A percentile compares a stretch with the other conserved stretches of the same genome.
These are phyloP conservation scores for Podila horticola DNA, from an alignment of 192 early-diverging fungal species.

Conservation along the genomic window DNA sequence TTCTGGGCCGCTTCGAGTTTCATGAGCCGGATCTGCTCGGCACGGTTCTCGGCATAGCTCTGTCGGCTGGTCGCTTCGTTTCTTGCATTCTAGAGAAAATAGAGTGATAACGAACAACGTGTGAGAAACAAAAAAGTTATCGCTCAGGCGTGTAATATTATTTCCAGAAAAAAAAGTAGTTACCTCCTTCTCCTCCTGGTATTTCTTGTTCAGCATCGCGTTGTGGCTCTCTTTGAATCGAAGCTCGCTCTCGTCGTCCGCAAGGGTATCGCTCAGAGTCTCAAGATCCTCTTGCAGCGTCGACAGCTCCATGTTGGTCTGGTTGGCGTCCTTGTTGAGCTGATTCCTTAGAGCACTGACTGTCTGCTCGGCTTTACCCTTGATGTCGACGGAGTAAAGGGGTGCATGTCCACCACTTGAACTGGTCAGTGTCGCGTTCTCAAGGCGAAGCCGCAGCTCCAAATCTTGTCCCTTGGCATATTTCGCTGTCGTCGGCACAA, in stretches of 20 bases:
- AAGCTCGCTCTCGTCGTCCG: constrained; percentile 15
- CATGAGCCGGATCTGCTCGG: constrained; percentile 26
- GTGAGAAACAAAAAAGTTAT: background rate
- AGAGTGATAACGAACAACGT: background rate
- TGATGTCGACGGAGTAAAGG: constrained; percentile 23
- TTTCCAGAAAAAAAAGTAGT: background rate
- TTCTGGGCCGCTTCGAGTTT: constrained; percentile 20
- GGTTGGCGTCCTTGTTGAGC: constrained; percentile 21
- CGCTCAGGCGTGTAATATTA: no score
- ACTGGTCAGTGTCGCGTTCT: constrained; percentile 1
- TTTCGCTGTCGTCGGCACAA: constrained; percentile 31
- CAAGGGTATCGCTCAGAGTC: constrained; percentile 24
- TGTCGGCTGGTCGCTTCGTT: constrained; percentile 16
- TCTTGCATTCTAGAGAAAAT: constrained; percentile 19
- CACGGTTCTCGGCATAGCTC: constrained; percentile 10
- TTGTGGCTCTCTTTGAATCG: constrained; percentile 25
- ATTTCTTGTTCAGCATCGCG: constrained; percentile 16
- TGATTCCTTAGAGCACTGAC: constrained; percentile 35
- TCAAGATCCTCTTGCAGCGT: constrained; percentile 27
- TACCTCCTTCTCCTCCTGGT: constrained; percentile 49
- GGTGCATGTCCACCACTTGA: constrained; percentile 3
- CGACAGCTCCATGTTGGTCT: constrained; percentile 12
- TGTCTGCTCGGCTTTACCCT: constrained; percentile 15
- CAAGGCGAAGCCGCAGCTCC: constrained; percentile 29
- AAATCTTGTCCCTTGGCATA: constrained; percentile 35